Evolutionary conservation across 306 rosid species (phyloP).

Genomic region (Sphenostylis stenocarpa): DNA sequence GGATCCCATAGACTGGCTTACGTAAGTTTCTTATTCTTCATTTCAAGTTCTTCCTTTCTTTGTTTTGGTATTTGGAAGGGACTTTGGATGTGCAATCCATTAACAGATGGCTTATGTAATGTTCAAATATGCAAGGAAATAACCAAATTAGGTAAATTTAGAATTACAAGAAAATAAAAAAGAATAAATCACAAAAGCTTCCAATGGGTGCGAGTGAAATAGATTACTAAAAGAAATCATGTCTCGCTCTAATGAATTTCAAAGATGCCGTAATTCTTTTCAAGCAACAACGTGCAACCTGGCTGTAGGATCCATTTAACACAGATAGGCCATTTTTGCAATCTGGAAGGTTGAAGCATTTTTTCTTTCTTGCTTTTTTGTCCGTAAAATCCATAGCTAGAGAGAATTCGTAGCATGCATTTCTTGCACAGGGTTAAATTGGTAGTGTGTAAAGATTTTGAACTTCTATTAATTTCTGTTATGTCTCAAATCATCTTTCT

Average conservation of each 20-base stretch:
- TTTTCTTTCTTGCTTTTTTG: background rate
- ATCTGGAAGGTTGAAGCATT: constrained; percentile 16
- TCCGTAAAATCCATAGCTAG: background rate
- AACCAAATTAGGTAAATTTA: constrained; percentile 16
- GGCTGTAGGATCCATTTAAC: background rate
- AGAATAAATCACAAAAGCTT: background rate
- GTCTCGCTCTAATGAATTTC: constrained; percentile 1
- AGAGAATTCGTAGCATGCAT: background rate
- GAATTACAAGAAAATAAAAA: constrained; percentile 18
- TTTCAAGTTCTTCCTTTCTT: constrained; percentile 3
- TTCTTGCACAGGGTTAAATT: constrained; percentile 17
- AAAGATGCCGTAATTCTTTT: background rate
- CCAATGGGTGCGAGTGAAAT: background rate
- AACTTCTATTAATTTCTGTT: constrained; percentile 9
- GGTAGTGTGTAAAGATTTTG: background rate
- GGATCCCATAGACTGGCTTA: constrained; percentile 99
- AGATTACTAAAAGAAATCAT: background rate
- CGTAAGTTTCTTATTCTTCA: constrained; percentile 60
- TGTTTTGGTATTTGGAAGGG: background rate
- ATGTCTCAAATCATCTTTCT: constrained; percentile 4
- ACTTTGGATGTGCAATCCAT: background rate
- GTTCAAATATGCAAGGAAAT: background rate
- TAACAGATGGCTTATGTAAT: background rate
- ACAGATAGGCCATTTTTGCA: background rate
- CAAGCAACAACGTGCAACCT: background rate